Percentiles rank a stretch among this genome's conserved stretches.
Conservation (phyloP, 2,329 filamentous ascomycete species). For the Talaromyces sp. region DNA sequence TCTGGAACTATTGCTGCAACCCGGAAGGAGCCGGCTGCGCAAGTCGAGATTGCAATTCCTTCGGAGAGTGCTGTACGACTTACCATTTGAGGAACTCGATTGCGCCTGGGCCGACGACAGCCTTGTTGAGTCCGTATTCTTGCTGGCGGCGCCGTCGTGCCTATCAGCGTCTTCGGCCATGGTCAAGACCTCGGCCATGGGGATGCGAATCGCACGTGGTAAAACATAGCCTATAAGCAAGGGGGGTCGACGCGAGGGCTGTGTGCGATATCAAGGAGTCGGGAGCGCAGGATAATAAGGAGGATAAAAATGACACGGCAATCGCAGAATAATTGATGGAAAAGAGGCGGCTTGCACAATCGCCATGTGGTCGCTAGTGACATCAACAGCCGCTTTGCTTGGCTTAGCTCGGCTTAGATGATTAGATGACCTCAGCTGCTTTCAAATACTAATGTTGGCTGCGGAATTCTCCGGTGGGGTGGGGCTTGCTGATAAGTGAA, state of each 20-base stretch:
- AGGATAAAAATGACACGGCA: neutral
- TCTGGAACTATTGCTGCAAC: neutral
- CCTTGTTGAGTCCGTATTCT: conserved; percentile 22
- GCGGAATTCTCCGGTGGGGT: neutral
- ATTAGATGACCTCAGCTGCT: neutral
- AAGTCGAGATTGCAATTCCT: conserved; percentile 2
- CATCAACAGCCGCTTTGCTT: neutral
- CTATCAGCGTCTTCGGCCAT: conserved; percentile 18
- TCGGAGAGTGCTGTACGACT: conserved; percentile 7
- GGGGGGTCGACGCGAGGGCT: neutral
- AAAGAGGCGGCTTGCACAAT: neutral
- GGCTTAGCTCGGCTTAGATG: neutral
- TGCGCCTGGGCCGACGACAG: conserved; percentile 13
- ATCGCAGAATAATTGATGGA: neutral
- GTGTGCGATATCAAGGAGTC: neutral
- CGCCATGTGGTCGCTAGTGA: conserved; percentile 1
- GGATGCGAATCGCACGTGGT: conserved; percentile 10
- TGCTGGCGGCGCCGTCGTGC: conserved; percentile 13
- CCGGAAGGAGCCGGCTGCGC: conserved; percentile 3
- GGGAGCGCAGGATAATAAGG: neutral
- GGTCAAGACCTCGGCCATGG: conserved; percentile 30
- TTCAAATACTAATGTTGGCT: neutral
- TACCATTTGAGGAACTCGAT: conserved; percentile 4
- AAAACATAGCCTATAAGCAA: conserved; percentile 9
- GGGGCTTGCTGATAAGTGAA: neutral